Evolutionary conservation across 2,329 filamentous ascomycete species (phyloP), one percentile per base, ranked within the genome.

Genomic region (Ascochyta pisi): DNA sequence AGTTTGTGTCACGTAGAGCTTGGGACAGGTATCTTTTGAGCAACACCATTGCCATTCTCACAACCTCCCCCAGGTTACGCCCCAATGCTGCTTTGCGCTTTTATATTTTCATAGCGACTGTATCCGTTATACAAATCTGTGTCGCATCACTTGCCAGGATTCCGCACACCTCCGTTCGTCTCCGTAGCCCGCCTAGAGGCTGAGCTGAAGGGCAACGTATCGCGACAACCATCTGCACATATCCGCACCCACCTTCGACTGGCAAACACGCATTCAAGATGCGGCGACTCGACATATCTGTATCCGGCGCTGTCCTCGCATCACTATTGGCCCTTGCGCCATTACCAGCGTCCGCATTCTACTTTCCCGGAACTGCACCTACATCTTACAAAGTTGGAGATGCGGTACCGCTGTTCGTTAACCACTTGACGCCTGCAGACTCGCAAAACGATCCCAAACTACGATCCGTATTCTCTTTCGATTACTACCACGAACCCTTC

Each of bases 361-460:
- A 99, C 79, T 90, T 99, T 37, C 95, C 94, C 34, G 95, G 95
- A 66, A 92, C 97, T 67, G 93, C 94, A 63, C 95, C 95, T 22
- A 96, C 92, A 39, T 94, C 94, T 53, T 99, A 99, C 81, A 87
- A 90, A 69, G 79, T 82, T 48, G 90, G 87, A 71, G 90, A 95
- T 67, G 80, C 80, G 24, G 95, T 99, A 23, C 91, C 93, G 23
- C 85, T 99, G 44, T 89, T 91, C 70, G 95, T 99, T 76, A 99
- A 99, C 80, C 89, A 89, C 73, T 89, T 99, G 68, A 95, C 91
- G 38, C 94, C 95, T 4, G 87, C 93, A 41, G 87, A 92, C 41
- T 89, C 90, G 38, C 83, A 86, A 57, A 83, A 86, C 62, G 92
- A 96, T 77, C 85, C 89, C 24, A 89, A 92, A 66, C 83, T 98